Base-by-base conservation (phyloP, 1,284 basidiomycete species). In the Cutaneotrichosporon sp. region DNA sequence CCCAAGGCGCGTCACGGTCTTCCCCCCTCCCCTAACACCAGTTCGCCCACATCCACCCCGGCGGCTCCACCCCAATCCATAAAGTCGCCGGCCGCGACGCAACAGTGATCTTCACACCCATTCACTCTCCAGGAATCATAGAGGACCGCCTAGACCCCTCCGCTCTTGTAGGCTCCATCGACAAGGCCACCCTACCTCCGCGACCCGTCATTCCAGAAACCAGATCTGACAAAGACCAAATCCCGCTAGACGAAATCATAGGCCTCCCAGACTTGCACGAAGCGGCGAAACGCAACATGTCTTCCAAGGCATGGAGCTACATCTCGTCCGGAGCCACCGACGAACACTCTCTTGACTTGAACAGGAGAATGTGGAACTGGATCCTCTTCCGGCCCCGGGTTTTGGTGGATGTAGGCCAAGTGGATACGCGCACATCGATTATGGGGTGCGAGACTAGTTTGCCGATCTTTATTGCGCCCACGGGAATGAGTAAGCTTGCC, bases 401-500 rank as follows among this genome's bases (percentile, higher is more conserved):
- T 8, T 66, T 81, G 53, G 66, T 76, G 46, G 74, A 81, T 61
- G 78, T 81, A 0, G 72, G 72, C 22, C 60, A 66, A 5, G 76
- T 76, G 13, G 80, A 81, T 65, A 78, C 75, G 5, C 46, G 68
- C 31, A 77, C 76, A 0, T 65, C 65, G 14, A 76, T 81, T 71
- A 58, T 81, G 51, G 79, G 79, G 11, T 72, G 76, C 16, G 60
- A 69, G 49, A 76, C 74, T 14, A 69, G 67, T 14, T 53, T 80
- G 21, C 80, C 80, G 21, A 70, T 81, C 63, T 81, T 80, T 72
- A 77, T 81, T 65, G 75, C 71, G 9, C 80, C 80, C 4, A 75
- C 77, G n/a, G 80, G 79, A 10, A 81, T 81, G 80, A 76, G 77
- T 18, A 78, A 75, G 50, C 71, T 81, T 5, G 76, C 76, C 9